Conservation (phyloP, 2,329 filamentous ascomycete species). For the Phialophora expanda region DNA sequence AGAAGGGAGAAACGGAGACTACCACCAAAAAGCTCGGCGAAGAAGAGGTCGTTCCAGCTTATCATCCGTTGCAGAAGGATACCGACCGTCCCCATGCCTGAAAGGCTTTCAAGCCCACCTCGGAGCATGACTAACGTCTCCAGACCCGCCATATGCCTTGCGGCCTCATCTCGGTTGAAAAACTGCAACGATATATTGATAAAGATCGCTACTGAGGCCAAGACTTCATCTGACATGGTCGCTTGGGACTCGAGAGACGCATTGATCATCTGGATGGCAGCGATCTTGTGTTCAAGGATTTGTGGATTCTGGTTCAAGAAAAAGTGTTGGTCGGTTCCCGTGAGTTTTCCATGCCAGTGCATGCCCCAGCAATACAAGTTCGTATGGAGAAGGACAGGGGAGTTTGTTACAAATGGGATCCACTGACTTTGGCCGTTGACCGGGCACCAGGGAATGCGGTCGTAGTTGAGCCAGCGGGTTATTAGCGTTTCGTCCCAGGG, state of each 20-base stretch:
- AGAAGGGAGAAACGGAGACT: slow-evolving; percentile 19
- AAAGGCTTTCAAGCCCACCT: slow-evolving; percentile 15
- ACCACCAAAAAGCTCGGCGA: slow-evolving; percentile 21
- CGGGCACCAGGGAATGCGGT: slow-evolving; percentile 25
- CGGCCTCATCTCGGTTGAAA: slow-evolving; percentile 17
- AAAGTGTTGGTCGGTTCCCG: slow-evolving; percentile 8
- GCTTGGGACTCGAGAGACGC: not conserved
- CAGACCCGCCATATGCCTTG: slow-evolving; percentile 13
- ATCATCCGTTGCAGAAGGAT: slow-evolving; percentile 22
- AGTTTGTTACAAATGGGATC: slow-evolving; percentile 19
- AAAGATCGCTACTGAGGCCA: slow-evolving; percentile 20
- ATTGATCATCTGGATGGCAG: slow-evolving; percentile 20
- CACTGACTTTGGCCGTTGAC: slow-evolving; percentile 23
- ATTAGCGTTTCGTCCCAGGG: slow-evolving; percentile 23
- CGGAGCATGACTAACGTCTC: slow-evolving; percentile 19
- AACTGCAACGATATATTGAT: slow-evolving; percentile 18
- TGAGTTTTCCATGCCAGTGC: slow-evolving; percentile 26
- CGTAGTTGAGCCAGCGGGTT: slow-evolving; percentile 24
- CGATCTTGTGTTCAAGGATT: slow-evolving; percentile 24
- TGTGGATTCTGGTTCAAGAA: slow-evolving; percentile 20
- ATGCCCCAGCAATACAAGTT: slow-evolving; percentile 28
- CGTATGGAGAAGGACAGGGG: slow-evolving; percentile 20
- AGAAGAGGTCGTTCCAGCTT: slow-evolving; percentile 23
- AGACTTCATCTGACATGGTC: slow-evolving; percentile 13
- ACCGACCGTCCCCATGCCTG: slow-evolving; percentile 14